A percentile compares a stretch with the other conserved stretches of the same genome.
These are phyloP conservation scores for Bretschneidera sinensis DNA, from an alignment of 345 rosid species.

Conservation along the genomic window DNA sequence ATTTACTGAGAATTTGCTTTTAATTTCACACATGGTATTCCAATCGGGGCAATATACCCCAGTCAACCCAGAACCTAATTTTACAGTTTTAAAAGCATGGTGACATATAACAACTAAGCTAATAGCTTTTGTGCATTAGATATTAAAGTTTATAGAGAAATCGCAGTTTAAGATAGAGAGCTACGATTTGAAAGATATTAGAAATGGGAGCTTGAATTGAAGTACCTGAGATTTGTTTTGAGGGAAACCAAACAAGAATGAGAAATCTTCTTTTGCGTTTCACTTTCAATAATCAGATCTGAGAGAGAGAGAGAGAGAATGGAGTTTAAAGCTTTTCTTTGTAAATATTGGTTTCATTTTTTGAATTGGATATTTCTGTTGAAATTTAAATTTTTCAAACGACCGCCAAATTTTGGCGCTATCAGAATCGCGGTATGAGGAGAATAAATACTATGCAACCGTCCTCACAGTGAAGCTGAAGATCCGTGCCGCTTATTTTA, in stretches of 20 bases:
- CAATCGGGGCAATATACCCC: too few species aligned
- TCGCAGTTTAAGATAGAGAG: too few species aligned
- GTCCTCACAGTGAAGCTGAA: too few species aligned
- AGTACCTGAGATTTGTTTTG: slow-evolving; percentile 18
- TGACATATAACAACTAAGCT: too few species aligned
- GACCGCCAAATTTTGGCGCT: slow-evolving; percentile 45
- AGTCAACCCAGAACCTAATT: too few species aligned
- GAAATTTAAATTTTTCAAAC: slow-evolving; percentile 21
- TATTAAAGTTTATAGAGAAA: too few species aligned
- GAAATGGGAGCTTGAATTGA: not conserved
- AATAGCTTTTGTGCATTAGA: too few species aligned
- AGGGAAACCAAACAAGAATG: not conserved
- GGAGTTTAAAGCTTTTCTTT: not conserved
- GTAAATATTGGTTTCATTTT: slow-evolving; percentile 5
- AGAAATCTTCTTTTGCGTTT: not conserved
- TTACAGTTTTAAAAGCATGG: too few species aligned
- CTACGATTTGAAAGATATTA: not conserved
- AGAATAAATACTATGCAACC: too few species aligned
- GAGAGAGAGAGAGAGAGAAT: slow-evolving; percentile 9
- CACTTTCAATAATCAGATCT: slow-evolving; percentile 15
- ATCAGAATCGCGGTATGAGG: not conserved
- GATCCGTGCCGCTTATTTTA: too few species aligned
- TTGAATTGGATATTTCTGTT: slow-evolving; percentile 3
- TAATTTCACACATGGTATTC: too few species aligned
- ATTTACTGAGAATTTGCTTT: too few species aligned